A percentile compares a stretch with the other conserved stretches of the same genome.
Conservation (phyloP, 139 green algal species). For the Parachlorella kessleri region DNA sequence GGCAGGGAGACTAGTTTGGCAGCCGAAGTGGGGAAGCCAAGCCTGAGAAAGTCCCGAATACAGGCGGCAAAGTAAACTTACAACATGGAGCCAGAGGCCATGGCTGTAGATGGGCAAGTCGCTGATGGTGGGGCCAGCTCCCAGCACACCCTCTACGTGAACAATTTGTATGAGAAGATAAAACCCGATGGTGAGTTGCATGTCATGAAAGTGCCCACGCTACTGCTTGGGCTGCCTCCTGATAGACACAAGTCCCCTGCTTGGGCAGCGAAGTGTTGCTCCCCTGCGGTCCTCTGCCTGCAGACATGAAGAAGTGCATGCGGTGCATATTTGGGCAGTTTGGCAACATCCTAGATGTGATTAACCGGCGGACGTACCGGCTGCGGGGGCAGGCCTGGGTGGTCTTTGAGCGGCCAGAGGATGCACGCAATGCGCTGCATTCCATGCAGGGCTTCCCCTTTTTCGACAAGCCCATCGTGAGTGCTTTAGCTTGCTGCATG, state of each 20-base stretch:
- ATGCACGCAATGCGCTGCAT: slow-evolving; percentile 83
- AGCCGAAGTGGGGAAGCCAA: too few species aligned
- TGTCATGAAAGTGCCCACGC: too few species aligned
- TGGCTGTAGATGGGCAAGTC: background rate
- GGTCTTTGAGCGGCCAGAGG: slow-evolving; percentile 86
- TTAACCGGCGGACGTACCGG: slow-evolving; percentile 82
- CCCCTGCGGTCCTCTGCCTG: background rate
- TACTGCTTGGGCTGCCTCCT: background rate
- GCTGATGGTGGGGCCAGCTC: background rate
- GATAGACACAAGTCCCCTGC: background rate
- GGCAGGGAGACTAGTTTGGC: too few species aligned
- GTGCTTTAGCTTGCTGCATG: too few species aligned
- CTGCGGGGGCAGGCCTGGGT: slow-evolving; percentile 96
- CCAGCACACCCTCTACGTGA: slow-evolving; percentile 90
- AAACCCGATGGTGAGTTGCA: slow-evolving; percentile 82
- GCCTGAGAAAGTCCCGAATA: too few species aligned
- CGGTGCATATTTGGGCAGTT: slow-evolving; percentile 97
- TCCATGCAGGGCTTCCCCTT: slow-evolving; percentile 98
- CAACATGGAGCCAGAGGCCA: background rate
- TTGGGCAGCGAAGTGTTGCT: background rate
- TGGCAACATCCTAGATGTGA: slow-evolving; percentile 93
- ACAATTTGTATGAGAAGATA: slow-evolving; percentile 96
- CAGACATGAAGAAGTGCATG: slow-evolving; percentile 95
- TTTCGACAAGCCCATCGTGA: slow-evolving; percentile 95
- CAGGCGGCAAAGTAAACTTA: too few species aligned